Evolutionary conservation across 192 early-diverging fungal genomes (phyloP).

Genomic region (Backusella macrospora): DNA sequence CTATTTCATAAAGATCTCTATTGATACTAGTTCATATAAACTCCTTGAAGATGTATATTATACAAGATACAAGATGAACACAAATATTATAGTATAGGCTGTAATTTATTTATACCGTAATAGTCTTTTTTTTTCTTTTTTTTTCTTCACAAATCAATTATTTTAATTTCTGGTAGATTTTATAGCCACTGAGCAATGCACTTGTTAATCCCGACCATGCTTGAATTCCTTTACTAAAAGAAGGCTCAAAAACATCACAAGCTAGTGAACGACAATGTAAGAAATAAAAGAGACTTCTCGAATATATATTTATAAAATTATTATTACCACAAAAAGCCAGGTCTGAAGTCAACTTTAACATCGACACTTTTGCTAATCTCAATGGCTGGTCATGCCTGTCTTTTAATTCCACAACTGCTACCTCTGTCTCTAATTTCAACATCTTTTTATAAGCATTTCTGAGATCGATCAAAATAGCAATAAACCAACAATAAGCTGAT

Average conservation of each 20-base stretch:
- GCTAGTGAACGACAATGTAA: slow-evolving; percentile 39
- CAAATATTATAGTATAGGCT: too few relatives aligned
- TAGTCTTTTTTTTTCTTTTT: too few relatives aligned
- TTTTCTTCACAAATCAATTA: not conserved
- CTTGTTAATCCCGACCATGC: slow-evolving; percentile 53
- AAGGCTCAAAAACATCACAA: slow-evolving; percentile 53
- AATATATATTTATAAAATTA: slow-evolving; percentile 43
- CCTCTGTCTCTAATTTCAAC: slow-evolving; percentile 25
- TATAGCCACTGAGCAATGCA: slow-evolving; percentile 54
- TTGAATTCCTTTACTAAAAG: slow-evolving; percentile 53
- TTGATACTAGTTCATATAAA: too few relatives aligned
- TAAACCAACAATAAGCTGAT: slow-evolving; percentile 73
- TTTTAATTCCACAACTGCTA: not conserved
- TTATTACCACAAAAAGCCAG: slow-evolving; percentile 69
- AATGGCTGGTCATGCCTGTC: slow-evolving; percentile 24
- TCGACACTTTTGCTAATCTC: slow-evolving; percentile 45
- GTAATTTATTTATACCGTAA: too few relatives aligned
- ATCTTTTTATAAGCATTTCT: slow-evolving; percentile 51
- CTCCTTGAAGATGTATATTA: too few relatives aligned
- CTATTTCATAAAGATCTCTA: too few relatives aligned
- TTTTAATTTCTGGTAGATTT: slow-evolving; percentile 38
- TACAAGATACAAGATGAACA: too few relatives aligned
- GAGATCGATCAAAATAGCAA: slow-evolving; percentile 68
- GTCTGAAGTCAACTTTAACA: slow-evolving; percentile 68
- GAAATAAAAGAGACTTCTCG: slow-evolving; percentile 13